phyloP scores from a whole-genome alignment of 202 grass and related monocot species.

The Hordeum pubiflorum region DNA sequence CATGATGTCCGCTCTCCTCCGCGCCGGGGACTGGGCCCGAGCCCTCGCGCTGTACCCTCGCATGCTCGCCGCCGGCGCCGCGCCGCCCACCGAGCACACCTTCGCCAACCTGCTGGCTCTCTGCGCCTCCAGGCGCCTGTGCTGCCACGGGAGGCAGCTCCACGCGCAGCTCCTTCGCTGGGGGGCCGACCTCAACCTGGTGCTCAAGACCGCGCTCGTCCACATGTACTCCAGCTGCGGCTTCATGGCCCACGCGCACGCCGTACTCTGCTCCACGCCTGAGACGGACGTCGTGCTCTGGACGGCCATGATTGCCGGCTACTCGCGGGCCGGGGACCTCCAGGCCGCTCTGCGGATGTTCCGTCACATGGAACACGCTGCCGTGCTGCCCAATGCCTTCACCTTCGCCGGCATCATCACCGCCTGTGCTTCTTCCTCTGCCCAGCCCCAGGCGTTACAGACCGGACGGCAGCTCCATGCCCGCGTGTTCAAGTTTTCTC shows the following conservation, averaged over 20 bases:
- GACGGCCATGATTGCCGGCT: conserved; percentile 54
- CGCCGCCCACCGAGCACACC: conserved; percentile 46
- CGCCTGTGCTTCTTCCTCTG: conserved; percentile 31
- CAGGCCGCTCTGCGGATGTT: conserved; percentile 42
- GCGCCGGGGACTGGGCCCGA: conserved; percentile 29
- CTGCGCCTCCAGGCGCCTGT: conserved; percentile 35
- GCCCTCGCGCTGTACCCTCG: conserved; percentile 45
- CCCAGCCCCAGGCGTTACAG: conserved; percentile 9
- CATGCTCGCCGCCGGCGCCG: conserved; percentile 39
- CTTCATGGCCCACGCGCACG: conserved; percentile 27
- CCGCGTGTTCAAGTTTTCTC: conserved; percentile 38
- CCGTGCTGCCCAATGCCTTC: conserved; percentile 46
- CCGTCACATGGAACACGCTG: conserved; percentile 32
- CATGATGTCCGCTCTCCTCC: conserved; percentile 52
- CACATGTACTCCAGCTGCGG: conserved; percentile 65
- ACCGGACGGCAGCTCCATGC: conserved; percentile 50
- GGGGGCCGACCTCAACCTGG: conserved; percentile 36
- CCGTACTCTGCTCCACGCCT: conserved; percentile 40
- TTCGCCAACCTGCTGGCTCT: conserved; percentile 45
- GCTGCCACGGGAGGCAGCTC: conserved; percentile 33
- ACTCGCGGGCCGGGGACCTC: conserved; percentile 31
- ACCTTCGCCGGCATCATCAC: conserved; percentile 55
- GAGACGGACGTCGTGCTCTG: conserved; percentile 66
- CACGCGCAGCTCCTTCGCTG: conserved; percentile 67
- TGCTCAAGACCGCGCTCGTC: conserved; percentile 71